Base-by-base conservation (phyloP, 2,329 filamentous ascomycete species). In the Alternaria triticina region DNA sequence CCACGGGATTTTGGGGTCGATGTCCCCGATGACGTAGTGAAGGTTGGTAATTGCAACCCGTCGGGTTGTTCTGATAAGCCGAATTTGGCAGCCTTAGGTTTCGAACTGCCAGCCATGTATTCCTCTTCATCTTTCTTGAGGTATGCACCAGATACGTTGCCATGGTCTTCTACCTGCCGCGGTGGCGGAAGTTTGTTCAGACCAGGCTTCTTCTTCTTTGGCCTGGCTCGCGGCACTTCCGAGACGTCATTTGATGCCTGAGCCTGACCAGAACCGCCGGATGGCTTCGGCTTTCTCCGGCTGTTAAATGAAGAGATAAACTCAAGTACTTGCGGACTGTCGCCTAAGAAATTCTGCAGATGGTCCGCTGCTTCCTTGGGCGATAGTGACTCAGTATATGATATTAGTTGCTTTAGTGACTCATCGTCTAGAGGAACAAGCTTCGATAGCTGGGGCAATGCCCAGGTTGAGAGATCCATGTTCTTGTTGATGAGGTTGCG, bases 291-390 rank as follows among this genome's bases (percentile, higher is more conserved):
- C 56, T 77, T 79, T 64, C 87, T 82, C 59, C 87, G 88, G 4
- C 90, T 87, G 77, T 97, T 98, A 81, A 91, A 92, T 11, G 86
- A 87, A 22, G 89, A 85, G 64, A 92, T 91, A 74, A 92, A 92
- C 70, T 92, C 89, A 55, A 92, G 79, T 2, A 88, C 86, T 71
- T 91, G 89, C 2, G 94, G 88, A 7, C 92, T 94, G 78, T 97
- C 93, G 54, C 95, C 96, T 0, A 99, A 87, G 57, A 99, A 84
- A 75, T 96, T 93, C 78, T 90, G 91, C 65, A 99, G 90, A 79
- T 98, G 93, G 45, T 94, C 90, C 54, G 89, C 93, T 13, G 93
- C 92, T 67, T 91, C 91, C 55, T 89, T 82, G 75, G 91, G 94
- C 20, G 93, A 89, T 9, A 98, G 86, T 0, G 89, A 91, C 36